phyloP scores from a whole-genome alignment of 2,329 filamentous ascomycete genomes.

The Cercospora sp. region DNA sequence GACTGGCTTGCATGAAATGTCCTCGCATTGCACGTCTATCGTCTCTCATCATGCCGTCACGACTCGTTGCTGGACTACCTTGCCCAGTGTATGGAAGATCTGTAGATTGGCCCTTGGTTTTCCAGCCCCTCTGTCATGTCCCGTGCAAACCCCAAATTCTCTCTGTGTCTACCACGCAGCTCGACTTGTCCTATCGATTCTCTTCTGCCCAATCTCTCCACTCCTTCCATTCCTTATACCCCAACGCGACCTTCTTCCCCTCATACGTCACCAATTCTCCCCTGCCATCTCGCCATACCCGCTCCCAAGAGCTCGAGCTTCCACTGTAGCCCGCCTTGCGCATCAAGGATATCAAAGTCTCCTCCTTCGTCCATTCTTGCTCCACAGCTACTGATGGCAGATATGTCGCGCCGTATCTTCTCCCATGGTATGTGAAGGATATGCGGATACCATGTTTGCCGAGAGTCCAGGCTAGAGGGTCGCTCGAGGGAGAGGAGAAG shows the following conservation, averaged over 20 bases:
- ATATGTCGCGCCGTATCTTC: slow-evolving; percentile 82
- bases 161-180: neutral
- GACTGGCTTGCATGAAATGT: neutral
- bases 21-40: neutral
- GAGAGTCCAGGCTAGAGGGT: slow-evolving; percentile 80
- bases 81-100: neutral
- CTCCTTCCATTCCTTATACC: slow-evolving; percentile 72
- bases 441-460: slow-evolving; percentile 87
- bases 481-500: slow-evolving; percentile 60
- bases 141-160: neutral
- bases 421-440: slow-evolving; percentile 72
- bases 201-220: slow-evolving; percentile 73
- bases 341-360: slow-evolving; percentile 86
- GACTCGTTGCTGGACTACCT: neutral
- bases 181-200: slow-evolving; percentile 8
- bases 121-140: neutral
- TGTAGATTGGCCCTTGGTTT: neutral
- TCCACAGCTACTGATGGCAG: slow-evolving; percentile 87
- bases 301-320: slow-evolving; percentile 41
- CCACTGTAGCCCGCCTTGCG: slow-evolving; percentile 92
- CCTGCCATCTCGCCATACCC: slow-evolving; percentile 72
- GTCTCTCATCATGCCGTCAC: neutral
- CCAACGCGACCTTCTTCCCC: slow-evolving; percentile 72
- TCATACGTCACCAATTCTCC: slow-evolving; percentile 81
- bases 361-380: slow-evolving; percentile 93